phyloP scores from a whole-genome alignment of 2,329 filamentous ascomycete species.

The Ascochyta viciae-villosae region DNA sequence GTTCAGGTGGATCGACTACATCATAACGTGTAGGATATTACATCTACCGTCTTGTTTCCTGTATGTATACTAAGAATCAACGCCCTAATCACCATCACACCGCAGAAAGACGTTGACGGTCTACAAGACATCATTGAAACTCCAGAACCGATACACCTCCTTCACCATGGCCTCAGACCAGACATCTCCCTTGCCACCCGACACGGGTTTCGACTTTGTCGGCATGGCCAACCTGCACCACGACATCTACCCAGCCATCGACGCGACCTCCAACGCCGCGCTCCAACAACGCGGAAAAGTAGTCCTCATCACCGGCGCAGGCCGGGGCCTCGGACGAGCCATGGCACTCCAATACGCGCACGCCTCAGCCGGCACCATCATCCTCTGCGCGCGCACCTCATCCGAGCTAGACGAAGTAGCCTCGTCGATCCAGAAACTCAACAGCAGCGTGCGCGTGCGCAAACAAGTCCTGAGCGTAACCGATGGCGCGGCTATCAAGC shows the following conservation, averaged over 20 bases:
- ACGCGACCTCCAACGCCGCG: slow-evolving; percentile 47
- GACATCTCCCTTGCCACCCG: slow-evolving; percentile 3
- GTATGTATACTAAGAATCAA: no score
- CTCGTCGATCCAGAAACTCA: slow-evolving; percentile 47
- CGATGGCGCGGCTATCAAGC: slow-evolving; percentile 45
- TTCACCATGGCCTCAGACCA: not conserved
- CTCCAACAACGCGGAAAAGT: slow-evolving; percentile 48
- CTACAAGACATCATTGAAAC: no score
- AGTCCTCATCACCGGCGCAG: slow-evolving; percentile 64
- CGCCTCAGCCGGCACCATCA: slow-evolving; percentile 61
- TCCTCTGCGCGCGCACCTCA: slow-evolving; percentile 61
- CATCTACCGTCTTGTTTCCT: not conserved
- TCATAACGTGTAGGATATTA: not conserved
- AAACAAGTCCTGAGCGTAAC: slow-evolving; percentile 55
- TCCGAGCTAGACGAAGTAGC: slow-evolving; percentile 47
- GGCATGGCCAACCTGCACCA: slow-evolving; percentile 43
- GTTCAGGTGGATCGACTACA: not conserved
- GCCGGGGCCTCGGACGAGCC: slow-evolving; percentile 61
- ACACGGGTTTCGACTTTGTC: slow-evolving; percentile 24
- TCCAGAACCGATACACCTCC: not conserved
- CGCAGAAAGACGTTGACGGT: no score
- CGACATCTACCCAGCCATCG: slow-evolving; percentile 63
- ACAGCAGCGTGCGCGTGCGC: slow-evolving; percentile 52
- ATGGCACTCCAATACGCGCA: slow-evolving; percentile 64
- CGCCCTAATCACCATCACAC: no score